A percentile compares a stretch with the other conserved stretches of the same genome.
These are phyloP conservation scores for Albifimbria verrucaria DNA, from an alignment of 2,329 filamentous ascomycete genomes.

Conservation along the genomic window DNA sequence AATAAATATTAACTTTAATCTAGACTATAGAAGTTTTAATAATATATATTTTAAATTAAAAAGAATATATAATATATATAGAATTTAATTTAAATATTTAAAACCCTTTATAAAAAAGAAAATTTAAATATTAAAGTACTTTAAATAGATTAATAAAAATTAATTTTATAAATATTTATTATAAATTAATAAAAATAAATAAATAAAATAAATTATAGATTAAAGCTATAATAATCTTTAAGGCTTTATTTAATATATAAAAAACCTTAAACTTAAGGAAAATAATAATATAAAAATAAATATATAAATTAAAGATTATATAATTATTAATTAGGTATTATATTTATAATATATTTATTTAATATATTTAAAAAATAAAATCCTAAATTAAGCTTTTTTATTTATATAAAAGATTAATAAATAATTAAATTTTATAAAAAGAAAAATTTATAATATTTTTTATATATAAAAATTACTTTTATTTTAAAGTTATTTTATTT, in stretches of 20 bases:
- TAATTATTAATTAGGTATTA: not conserved
- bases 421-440: not conserved
- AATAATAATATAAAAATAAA: not conserved
- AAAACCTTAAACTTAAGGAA: not conserved
- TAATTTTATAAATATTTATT: not conserved
- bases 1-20: not conserved
- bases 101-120: conserved; percentile 1
- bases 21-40: not conserved
- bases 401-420: not conserved
- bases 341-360: not conserved
- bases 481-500: not conserved
- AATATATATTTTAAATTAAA: not conserved
- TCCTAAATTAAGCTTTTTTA: not conserved
- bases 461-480: not conserved
- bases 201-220: not conserved
- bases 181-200: not conserved
- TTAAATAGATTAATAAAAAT: not conserved
- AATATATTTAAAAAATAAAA: not conserved
- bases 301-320: not conserved
- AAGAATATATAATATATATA: not conserved
- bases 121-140: not conserved
- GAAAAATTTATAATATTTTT: not conserved
- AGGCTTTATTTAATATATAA: not conserved
- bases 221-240: not conserved
- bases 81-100: not conserved